These are phyloP conservation scores for Ceratobasidium papillatum DNA, from an alignment of 1,284 basidiomycete genomes.

Conservation along the genomic window DNA sequence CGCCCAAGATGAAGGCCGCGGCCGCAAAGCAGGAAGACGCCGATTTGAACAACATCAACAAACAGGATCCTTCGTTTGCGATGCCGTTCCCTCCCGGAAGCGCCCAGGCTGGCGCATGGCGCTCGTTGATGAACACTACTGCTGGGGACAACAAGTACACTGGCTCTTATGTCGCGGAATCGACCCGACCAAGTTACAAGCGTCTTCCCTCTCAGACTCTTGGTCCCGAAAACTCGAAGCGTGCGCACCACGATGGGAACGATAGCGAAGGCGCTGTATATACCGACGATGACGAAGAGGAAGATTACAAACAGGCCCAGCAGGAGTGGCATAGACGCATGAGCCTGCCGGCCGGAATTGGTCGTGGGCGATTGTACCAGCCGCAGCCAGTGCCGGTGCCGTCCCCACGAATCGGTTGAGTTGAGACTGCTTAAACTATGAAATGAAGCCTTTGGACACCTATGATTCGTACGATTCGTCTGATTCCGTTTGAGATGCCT, in stretches of 20 bases:
- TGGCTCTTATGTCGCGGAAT: constrained; percentile 21
- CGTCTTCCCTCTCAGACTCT: constrained; percentile 73
- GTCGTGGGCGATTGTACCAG: constrained; percentile 18
- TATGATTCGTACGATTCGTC: not conserved
- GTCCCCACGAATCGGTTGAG: constrained; percentile 1
- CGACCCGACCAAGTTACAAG: constrained; percentile 69
- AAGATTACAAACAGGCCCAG: constrained; percentile 25
- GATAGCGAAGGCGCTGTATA: constrained; percentile 4
- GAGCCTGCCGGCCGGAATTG: constrained; percentile 26
- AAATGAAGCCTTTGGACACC: not conserved
- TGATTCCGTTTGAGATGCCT: constrained; percentile 6
- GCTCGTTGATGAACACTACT: constrained; percentile 11
- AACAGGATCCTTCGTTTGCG: constrained; percentile 10
- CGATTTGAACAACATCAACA: not conserved
- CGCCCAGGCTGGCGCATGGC: constrained; percentile 31
- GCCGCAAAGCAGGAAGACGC: constrained; percentile 39
- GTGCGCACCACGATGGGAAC: constrained; percentile 46
- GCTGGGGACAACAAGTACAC: not conserved
- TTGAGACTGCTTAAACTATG: not conserved
- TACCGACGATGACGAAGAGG: constrained; percentile 29
- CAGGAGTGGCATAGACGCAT: constrained; percentile 33
- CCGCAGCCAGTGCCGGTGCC: constrained; percentile 12
- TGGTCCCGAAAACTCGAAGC: constrained; percentile 65
- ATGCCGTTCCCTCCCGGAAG: constrained; percentile 21
- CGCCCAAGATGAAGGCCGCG: constrained; percentile 47